Percentiles rank a stretch among this genome's conserved stretches.
These are phyloP conservation scores for Excoecaria agallocha DNA, from an alignment of 345 rosid genomes.

Conservation along the genomic window DNA sequence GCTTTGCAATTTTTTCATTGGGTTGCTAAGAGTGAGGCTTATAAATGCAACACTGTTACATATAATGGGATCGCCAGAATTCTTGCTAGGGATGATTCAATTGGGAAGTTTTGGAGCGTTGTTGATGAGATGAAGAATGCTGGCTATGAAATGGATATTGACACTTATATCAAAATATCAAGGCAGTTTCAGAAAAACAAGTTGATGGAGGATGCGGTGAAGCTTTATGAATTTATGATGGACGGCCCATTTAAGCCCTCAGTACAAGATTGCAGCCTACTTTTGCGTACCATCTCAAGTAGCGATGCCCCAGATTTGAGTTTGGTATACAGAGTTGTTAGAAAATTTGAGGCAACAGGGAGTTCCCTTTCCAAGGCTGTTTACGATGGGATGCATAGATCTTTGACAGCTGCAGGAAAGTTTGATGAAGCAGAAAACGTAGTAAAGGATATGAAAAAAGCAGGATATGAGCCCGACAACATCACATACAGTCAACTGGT, in stretches of 20 bases:
- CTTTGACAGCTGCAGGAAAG: slow-evolving; percentile 53
- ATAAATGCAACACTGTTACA: slow-evolving; percentile 31
- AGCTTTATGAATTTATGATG: slow-evolving; percentile 85
- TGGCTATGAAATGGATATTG: slow-evolving; percentile 63
- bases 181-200: slow-evolving; percentile 72
- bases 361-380: slow-evolving; percentile 57
- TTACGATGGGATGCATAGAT: slow-evolving; percentile 79
- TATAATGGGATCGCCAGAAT: slow-evolving; percentile 63
- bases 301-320: slow-evolving; percentile 46
- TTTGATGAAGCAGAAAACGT: slow-evolving; percentile 71
- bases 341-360: slow-evolving; percentile 56
- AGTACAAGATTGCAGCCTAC: slow-evolving; percentile 56
- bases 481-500: slow-evolving; percentile 78
- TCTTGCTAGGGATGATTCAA: slow-evolving; percentile 58
- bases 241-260: slow-evolving; percentile 81
- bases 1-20: slow-evolving; percentile 11
- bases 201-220: slow-evolving; percentile 68
- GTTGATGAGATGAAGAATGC: slow-evolving; percentile 62
- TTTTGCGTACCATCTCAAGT: slow-evolving; percentile 53
- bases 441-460: slow-evolving; percentile 54
- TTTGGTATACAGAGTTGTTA: slow-evolving; percentile 62
- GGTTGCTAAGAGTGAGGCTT: slow-evolving; percentile 16
- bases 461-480: slow-evolving; percentile 77
- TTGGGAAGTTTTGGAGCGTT: slow-evolving; percentile 63
- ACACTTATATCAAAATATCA: slow-evolving; percentile 65